Conservation (phyloP, 2,329 filamentous ascomycete species). For the Stagonosporopsis tanaceti region DNA sequence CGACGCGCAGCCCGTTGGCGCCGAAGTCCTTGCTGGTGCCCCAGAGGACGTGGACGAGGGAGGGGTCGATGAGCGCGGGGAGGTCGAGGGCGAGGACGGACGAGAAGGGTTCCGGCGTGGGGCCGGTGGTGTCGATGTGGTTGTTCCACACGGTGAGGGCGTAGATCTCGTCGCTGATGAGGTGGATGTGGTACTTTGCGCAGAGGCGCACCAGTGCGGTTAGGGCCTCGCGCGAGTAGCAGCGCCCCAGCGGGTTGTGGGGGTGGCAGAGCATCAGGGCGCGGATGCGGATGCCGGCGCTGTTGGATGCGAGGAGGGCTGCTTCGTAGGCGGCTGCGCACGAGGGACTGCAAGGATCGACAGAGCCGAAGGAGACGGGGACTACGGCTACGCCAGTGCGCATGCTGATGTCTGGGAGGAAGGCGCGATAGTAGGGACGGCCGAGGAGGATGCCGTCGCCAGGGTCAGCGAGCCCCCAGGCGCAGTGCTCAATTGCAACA, state of each 20-base stretch:
- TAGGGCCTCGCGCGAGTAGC: conserved; percentile 51
- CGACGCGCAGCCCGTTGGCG: conserved; percentile 56
- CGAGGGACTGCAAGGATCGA: conserved; percentile 55
- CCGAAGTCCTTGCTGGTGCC: conserved; percentile 59
- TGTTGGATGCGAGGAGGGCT: conserved; percentile 49
- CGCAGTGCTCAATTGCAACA: conserved; percentile 52
- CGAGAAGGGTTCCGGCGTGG: conserved; percentile 24
- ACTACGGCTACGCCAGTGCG: conserved; percentile 56
- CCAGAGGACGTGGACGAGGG: conserved; percentile 60
- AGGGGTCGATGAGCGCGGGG: conserved; percentile 56
- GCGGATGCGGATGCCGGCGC: conserved; percentile 53
- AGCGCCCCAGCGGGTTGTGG: conserved; percentile 57
- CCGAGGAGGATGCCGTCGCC: conserved; percentile 55
- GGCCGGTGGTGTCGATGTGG: conserved; percentile 47
- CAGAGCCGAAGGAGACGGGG: conserved; percentile 54
- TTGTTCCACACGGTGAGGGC: conserved; percentile 58
- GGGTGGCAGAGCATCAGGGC: conserved; percentile 62
- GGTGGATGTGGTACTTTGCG: conserved; percentile 59
- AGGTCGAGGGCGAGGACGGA: conserved; percentile 29
- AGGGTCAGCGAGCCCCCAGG: conserved; percentile 53
- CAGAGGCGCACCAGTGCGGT: conserved; percentile 59
- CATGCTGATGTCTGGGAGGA: conserved; percentile 56
- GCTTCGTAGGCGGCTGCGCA: conserved; percentile 58
- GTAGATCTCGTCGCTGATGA: conserved; percentile 68
- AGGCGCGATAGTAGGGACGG: conserved; percentile 59